Conservation (phyloP, 2,329 filamentous ascomycete species). For the Colletotrichum australisinense region DNA sequence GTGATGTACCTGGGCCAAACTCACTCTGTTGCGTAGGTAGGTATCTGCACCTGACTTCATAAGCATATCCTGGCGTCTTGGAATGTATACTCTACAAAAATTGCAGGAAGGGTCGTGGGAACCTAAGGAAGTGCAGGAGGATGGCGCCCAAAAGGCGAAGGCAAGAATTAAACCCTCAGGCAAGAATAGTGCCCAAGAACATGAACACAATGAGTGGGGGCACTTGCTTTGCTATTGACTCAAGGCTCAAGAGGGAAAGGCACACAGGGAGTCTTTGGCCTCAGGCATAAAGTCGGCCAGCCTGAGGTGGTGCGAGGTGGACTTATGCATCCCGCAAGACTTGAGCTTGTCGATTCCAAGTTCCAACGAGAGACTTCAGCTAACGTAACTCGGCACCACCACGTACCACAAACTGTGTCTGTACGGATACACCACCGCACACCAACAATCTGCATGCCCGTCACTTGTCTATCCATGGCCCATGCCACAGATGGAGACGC, state of each 20-base stretch:
- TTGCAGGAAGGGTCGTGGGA: not conserved
- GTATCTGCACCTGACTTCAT: too few relatives aligned
- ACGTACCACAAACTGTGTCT: not conserved
- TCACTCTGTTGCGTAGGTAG: too few relatives aligned
- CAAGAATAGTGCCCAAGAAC: not conserved
- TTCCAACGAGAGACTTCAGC: not conserved
- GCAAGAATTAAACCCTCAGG: not conserved
- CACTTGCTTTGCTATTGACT: not conserved
- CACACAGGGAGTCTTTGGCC: not conserved
- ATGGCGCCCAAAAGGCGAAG: not conserved
- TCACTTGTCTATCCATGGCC: conserved; percentile 7
- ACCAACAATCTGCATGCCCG: conserved; percentile 9
- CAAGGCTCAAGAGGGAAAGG: not conserved
- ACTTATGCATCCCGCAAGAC: not conserved
- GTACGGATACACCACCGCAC: not conserved
- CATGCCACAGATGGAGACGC: conserved; percentile 13
- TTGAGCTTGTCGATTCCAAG: too few relatives aligned
- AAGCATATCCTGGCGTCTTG: too few relatives aligned
- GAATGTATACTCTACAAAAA: not conserved
- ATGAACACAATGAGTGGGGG: not conserved
- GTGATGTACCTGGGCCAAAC: not conserved
- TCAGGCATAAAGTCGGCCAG: not conserved
- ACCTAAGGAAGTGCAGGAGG: not conserved
- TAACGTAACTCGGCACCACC: not conserved
- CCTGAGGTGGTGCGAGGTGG: not conserved